Conservation (phyloP, 306 rosid species). For the Malus fusca region DNA sequence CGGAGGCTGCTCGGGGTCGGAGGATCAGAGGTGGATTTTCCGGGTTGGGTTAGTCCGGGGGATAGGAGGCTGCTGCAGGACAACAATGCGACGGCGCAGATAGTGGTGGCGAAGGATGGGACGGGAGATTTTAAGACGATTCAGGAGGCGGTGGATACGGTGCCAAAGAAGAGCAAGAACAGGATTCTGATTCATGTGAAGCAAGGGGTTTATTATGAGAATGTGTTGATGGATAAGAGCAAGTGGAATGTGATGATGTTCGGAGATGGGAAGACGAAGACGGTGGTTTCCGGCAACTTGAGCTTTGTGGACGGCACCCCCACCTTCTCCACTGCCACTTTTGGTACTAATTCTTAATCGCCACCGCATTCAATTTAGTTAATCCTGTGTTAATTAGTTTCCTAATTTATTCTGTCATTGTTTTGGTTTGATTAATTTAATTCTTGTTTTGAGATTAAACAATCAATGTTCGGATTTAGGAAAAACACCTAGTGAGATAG, state of each 20-base stretch:
- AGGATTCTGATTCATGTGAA: constrained; percentile 62
- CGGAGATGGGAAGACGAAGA: constrained; percentile 70
- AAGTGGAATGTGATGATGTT: constrained; percentile 85
- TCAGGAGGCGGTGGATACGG: constrained; percentile 39
- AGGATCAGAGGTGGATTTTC: constrained; percentile 22
- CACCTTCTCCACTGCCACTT: constrained; percentile 72
- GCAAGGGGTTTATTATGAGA: constrained; percentile 65
- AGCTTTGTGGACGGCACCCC: constrained; percentile 66
- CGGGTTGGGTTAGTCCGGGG: constrained; percentile 62
- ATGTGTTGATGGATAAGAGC: constrained; percentile 58
- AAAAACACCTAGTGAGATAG: not conserved
- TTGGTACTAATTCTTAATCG: constrained; percentile 41
- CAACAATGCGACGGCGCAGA: constrained; percentile 12
- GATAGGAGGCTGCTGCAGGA: constrained; percentile 57
- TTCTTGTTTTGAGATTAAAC: not conserved
- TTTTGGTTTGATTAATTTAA: not conserved
- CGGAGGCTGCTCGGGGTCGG: constrained; percentile 44
- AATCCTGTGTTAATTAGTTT: not conserved
- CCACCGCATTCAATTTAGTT: not conserved
- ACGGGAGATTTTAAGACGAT: constrained; percentile 43
- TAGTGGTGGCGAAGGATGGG: constrained; percentile 73
- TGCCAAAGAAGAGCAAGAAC: constrained; percentile 50
- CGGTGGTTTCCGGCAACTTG: constrained; percentile 49
- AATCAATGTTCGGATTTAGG: not conserved
- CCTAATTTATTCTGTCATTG: not conserved